A percentile compares a stretch with the other conserved stretches of the same genome.
These are phyloP conservation scores for Metschnikowia colocasiae DNA, from an alignment of 805 yeast species.

Conservation along the genomic window DNA sequence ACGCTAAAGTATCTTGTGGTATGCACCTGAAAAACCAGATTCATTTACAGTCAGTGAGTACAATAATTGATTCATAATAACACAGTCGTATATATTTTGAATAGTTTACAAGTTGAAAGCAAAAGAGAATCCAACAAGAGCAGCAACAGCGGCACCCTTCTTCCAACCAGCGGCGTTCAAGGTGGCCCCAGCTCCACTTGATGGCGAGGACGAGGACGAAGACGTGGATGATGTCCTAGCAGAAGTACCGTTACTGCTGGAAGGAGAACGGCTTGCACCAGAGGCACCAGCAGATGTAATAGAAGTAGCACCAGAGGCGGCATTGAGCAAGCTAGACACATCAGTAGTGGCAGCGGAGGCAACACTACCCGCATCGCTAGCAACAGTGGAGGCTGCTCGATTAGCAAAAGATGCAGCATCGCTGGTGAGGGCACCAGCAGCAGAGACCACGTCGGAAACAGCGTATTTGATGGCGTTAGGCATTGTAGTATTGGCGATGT, in stretches of 20 bases:
- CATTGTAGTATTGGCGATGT: constrained; percentile 4
- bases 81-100: too few relatives aligned
- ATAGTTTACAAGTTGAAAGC: constrained; percentile 30
- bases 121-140: constrained; percentile 35
- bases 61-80: too few relatives aligned
- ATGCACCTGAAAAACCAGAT: too few relatives aligned
- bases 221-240: constrained; percentile 9
- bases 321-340: constrained; percentile 8
- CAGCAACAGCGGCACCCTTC: constrained; percentile 35
- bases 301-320: constrained; percentile 3
- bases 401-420: constrained; percentile 5
- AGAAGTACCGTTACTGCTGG: too few relatives aligned
- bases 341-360: constrained; percentile 16
- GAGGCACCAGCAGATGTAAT: constrained; percentile 2
- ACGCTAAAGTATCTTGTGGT: too few relatives aligned
- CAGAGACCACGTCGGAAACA: constrained; percentile 15
- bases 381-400: constrained; percentile 8
- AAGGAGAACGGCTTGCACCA: constrained; percentile 10
- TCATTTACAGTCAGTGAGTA: too few relatives aligned
- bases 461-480: constrained; percentile 31
- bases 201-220: constrained; percentile 14
- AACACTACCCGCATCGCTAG: constrained; percentile 12
- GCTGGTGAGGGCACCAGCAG: constrained; percentile 4
- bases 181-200: constrained; percentile 19
- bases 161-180: constrained; percentile 31